A percentile compares a stretch with the other conserved stretches of the same genome.
Evolutionary conservation across 106 monocot species (phyloP).

Genomic region (Posidonia australis): DNA sequence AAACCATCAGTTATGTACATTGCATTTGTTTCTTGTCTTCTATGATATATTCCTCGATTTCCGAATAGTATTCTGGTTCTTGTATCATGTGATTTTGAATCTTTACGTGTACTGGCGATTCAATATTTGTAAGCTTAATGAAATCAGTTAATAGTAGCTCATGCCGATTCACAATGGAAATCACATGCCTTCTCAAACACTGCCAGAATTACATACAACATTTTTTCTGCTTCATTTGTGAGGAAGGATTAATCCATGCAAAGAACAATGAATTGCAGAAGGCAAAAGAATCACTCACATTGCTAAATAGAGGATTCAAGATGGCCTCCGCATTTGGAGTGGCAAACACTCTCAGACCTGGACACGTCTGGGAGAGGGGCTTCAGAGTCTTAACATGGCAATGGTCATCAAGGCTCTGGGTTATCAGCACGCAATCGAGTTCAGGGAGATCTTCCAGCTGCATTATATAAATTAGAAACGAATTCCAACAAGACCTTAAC

Average conservation of each 20-base stretch:
- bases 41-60: too few relatives aligned
- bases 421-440: constrained; percentile 77
- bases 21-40: too few relatives aligned
- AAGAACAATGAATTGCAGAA: neutral
- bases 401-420: constrained; percentile 87
- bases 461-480: neutral
- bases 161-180: neutral
- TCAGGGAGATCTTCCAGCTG: constrained; percentile 73
- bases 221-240: neutral
- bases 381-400: constrained; percentile 81
- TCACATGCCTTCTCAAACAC: neutral
- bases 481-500: neutral
- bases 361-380: constrained; percentile 48
- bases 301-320: constrained; percentile 46
- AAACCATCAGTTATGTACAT: too few relatives aligned
- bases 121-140: neutral
- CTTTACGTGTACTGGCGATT: neutral
- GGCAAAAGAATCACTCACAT: constrained; percentile 32
- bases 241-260: neutral
- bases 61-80: too few relatives aligned
- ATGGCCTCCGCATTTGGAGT: constrained; percentile 72
- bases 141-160: neutral
- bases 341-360: constrained; percentile 52
- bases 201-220: neutral
- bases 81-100: too few relatives aligned